Percentiles rank a stretch among this genome's conserved stretches.
Evolutionary conservation across 176 grass and related monocot genomes (phyloP).

Genomic region (Musa troglodytarum): DNA sequence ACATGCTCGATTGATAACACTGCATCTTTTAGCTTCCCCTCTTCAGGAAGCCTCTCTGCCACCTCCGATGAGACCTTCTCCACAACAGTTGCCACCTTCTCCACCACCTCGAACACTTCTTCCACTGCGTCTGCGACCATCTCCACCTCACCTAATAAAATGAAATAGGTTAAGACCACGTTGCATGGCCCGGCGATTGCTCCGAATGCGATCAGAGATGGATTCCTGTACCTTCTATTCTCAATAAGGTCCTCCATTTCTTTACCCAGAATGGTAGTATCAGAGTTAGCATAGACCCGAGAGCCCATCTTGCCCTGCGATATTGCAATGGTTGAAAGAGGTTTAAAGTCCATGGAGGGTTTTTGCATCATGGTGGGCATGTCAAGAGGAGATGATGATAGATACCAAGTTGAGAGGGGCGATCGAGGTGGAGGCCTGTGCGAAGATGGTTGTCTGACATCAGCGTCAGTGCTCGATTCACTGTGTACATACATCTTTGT

Average conservation of each 20-base stretch:
- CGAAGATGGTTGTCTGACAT: not conserved
- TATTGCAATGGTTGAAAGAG: not conserved
- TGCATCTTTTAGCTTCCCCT: constrained; percentile 31
- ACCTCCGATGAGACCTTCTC: constrained; percentile 47
- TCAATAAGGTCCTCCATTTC: constrained; percentile 39
- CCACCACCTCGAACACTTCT: constrained; percentile 35
- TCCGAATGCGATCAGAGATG: not conserved
- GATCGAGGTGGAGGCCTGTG: not conserved
- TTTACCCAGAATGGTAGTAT: constrained; percentile 39
- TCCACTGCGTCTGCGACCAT: constrained; percentile 32
- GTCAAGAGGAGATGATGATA: not conserved
- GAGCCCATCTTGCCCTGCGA: constrained; percentile 43
- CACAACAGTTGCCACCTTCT: constrained; percentile 33
- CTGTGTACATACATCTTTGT: not conserved
- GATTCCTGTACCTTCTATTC: constrained; percentile 36
- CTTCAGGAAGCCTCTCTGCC: constrained; percentile 28
- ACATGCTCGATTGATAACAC: constrained; percentile 37
- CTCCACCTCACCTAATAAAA: constrained; percentile 47
- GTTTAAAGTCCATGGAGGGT: too few species aligned
- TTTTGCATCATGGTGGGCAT: too few species aligned
- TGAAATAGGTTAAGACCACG: not conserved
- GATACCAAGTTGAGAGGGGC: constrained; percentile 45
- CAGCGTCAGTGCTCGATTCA: not conserved
- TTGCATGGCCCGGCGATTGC: not conserved
- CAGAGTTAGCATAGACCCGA: constrained; percentile 33